These are phyloP conservation scores for Nemania diffusa DNA, from an alignment of 2,329 filamentous ascomycete species.

Conservation along the genomic window DNA sequence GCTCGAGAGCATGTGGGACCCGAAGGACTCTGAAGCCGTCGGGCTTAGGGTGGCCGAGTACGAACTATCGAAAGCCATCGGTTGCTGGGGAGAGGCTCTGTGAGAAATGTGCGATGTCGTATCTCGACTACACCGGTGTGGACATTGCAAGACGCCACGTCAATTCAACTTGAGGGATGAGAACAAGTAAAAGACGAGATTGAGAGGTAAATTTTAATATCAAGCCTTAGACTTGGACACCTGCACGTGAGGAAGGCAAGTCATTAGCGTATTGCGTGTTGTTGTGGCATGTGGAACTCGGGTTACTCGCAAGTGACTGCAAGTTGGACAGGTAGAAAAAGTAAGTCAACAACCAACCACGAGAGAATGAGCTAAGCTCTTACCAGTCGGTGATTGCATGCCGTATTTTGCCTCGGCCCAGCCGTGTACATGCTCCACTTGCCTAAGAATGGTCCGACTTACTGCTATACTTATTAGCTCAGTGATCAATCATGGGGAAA, in stretches of 20 bases:
- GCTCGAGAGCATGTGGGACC: slow-evolving; percentile 65
- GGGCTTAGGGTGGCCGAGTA: slow-evolving; percentile 59
- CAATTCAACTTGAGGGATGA: slow-evolving; percentile 13
- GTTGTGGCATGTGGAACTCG: slow-evolving; percentile 28
- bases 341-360: slow-evolving; percentile 31
- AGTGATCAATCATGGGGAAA: neutral
- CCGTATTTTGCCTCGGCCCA: slow-evolving; percentile 34
- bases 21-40: slow-evolving; percentile 59
- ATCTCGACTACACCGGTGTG: slow-evolving; percentile 28
- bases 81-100: slow-evolving; percentile 12
- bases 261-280: slow-evolving; percentile 17
- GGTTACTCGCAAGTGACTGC: slow-evolving; percentile 25
- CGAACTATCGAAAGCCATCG: slow-evolving; percentile 57
- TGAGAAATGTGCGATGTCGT: slow-evolving; percentile 9
- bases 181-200: slow-evolving; percentile 4
- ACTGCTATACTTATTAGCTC: neutral
- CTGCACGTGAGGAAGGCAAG: slow-evolving; percentile 12
- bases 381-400: slow-evolving; percentile 27
- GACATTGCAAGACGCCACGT: slow-evolving; percentile 18
- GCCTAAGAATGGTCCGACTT: slow-evolving; percentile 9
- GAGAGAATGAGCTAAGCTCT: slow-evolving; percentile 5
- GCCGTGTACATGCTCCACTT: slow-evolving; percentile 24
- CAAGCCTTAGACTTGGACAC: slow-evolving; percentile 9
- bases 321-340: slow-evolving; percentile 28
- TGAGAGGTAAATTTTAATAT: neutral